Evolutionary conservation across 495 filamentous ascomycete species (phyloP), one percentile per base, ranked within the genome.

Genomic region (Platismatia glauca): DNA sequence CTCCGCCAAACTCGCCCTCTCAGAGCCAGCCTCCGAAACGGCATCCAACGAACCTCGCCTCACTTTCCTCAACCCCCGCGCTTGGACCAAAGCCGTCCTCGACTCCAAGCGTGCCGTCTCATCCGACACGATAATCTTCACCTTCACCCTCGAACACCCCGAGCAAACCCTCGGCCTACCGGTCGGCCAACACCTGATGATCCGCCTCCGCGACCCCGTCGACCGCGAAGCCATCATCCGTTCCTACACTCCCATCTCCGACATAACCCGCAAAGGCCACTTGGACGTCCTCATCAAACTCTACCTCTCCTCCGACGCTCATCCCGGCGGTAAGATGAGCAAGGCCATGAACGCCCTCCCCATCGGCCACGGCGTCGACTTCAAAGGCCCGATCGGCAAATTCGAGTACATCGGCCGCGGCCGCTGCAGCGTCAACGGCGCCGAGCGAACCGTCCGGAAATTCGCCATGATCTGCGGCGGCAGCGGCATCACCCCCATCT

Each of bases 381-480:
- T 95, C 78, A 96, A 96, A 75, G 93, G 93, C 0, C 93, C 93
- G 0, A 88, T 91, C 1, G 93, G 93, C 7, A 88, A 91, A 69
- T 93, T 97, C 60, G 83, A 88, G 68, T 97, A 97, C 67, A 73
- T 85, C 0, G 87, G 88, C 4, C 71, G 77, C 1, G 91, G 93
- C 0, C 66, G 73, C 12, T 88, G 91, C 63, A 66, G 77, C 0
- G 74, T 96, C 41, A 81, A 82, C 43, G 84, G 82, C 5, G 77
- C 75, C 39, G 73, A 81, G 64, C 73, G 88, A 18, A 73, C 65
- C 3, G 83, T 96, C 2, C 79, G 79, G 46, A 80, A 78, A 31
- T 91, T 97, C 72, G 77, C 85, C 66, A 96, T 97, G 93, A 88
- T 97, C 57, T 94, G 89, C 64, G 93, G 82, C 35, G 93, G 93